A percentile compares a stretch with the other conserved stretches of the same genome.
These are phyloP conservation scores for Lachnellula occidentalis DNA, from an alignment of 2,329 filamentous ascomycete genomes.

Conservation along the genomic window DNA sequence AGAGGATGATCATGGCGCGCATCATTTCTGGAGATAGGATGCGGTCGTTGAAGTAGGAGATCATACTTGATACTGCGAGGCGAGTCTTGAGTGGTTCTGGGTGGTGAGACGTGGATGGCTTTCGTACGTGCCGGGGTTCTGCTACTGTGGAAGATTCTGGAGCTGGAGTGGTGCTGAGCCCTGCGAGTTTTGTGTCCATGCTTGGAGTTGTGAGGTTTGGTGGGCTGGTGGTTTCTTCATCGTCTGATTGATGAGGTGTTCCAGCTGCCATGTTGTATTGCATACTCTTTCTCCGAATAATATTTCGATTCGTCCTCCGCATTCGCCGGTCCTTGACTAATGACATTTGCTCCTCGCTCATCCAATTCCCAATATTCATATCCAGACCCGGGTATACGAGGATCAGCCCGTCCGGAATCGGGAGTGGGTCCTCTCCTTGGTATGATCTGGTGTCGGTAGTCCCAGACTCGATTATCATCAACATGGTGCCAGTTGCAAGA, in stretches of 20 bases:
- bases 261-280: constrained; percentile 82
- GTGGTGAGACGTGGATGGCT: constrained; percentile 41
- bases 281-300: constrained; percentile 78
- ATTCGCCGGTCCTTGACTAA: constrained; percentile 79
- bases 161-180: constrained; percentile 17
- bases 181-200: background rate
- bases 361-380: constrained; percentile 98
- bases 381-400: constrained; percentile 87
- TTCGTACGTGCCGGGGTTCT: constrained; percentile 14
- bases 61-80: constrained; percentile 94
- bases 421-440: constrained; percentile 54
- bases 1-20: constrained; percentile 97
- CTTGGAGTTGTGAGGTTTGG: constrained; percentile 26
- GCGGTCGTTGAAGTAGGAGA: constrained; percentile 95
- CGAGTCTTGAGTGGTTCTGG: constrained; percentile 66
- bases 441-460: constrained; percentile 50
- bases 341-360: constrained; percentile 97
- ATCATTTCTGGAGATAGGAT: constrained; percentile 97
- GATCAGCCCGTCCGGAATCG: constrained; percentile 73
- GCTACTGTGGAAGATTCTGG: constrained; percentile 25
- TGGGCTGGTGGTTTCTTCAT: constrained; percentile 47
- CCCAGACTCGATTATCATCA: constrained; percentile 83
- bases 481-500: constrained; percentile 69
- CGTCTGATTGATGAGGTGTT: constrained; percentile 75
- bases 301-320: constrained; percentile 69